Evolutionary conservation across 345 rosid genomes (phyloP).

Genomic region (Psidium friedrichsthalianum): DNA sequence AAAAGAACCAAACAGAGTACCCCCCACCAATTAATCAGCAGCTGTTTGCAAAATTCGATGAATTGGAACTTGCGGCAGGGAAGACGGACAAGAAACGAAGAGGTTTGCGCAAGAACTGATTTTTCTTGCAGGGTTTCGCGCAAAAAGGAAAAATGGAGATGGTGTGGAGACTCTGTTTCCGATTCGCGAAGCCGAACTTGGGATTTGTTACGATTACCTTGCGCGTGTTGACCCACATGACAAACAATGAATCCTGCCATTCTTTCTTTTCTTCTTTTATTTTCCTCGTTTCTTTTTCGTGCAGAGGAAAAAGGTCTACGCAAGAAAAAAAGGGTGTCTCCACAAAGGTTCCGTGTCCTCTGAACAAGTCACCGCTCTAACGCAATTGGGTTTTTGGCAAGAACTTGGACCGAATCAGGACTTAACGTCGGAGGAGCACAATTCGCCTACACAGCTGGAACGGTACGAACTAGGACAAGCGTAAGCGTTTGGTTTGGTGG

Average conservation of each 20-base stretch:
- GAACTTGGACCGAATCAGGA: not conserved
- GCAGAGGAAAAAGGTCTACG: not conserved
- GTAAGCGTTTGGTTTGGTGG: not conserved
- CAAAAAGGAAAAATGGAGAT: not conserved
- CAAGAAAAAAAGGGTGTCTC: not conserved
- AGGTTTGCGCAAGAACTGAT: not conserved
- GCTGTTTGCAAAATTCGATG: not conserved
- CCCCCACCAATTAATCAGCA: not conserved
- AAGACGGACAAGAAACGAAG: not conserved
- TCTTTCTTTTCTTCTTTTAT: not conserved
- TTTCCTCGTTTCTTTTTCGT: not conserved
- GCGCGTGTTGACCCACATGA: not conserved
- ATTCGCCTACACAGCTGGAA: not conserved
- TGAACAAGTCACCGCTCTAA: too few species aligned
- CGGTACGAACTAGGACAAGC: not conserved
- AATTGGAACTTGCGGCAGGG: not conserved
- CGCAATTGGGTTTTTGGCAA: too few species aligned
- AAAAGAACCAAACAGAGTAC: not conserved
- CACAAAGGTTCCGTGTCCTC: not conserved
- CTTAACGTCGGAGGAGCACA: not conserved
- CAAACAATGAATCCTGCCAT: not conserved
- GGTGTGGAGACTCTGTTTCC: not conserved
- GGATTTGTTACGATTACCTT: not conserved
- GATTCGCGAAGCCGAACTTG: not conserved
- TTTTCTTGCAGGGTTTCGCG: not conserved